A percentile compares a stretch with the other conserved stretches of the same genome.
These are phyloP conservation scores for Trametes polyzona DNA, from an alignment of 1,284 basidiomycete genomes.

Conservation along the genomic window DNA sequence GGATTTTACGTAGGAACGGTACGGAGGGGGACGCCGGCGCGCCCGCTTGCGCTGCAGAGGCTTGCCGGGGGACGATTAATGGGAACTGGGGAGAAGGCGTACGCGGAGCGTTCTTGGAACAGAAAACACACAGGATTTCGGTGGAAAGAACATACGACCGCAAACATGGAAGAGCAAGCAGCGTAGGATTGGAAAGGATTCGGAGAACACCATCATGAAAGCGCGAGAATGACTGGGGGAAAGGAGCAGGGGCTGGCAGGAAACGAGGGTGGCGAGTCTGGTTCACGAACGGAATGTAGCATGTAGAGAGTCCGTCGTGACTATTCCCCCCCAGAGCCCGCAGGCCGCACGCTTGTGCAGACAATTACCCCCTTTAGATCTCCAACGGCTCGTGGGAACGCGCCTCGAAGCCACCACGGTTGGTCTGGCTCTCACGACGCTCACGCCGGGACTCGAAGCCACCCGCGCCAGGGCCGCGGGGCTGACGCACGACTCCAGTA, in stretches of 20 bases:
- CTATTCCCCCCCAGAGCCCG: conserved; percentile 17
- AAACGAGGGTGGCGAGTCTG: conserved; percentile 32
- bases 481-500: conserved; percentile 74
- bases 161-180: conserved; percentile 13
- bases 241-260: not conserved
- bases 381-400: conserved; percentile 83
- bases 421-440: conserved; percentile 58
- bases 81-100: not conserved
- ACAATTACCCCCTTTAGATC: conserved; percentile 57
- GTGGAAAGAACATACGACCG: conserved; percentile 13
- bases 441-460: conserved; percentile 74
- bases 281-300: conserved; percentile 23
- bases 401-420: conserved; percentile 68
- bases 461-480: conserved; percentile 73
- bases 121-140: conserved; percentile 8
- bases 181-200: conserved; percentile 14
- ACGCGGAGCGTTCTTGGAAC: conserved; percentile 18
- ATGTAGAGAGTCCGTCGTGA: conserved; percentile 17
- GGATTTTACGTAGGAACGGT: conserved; percentile 16
- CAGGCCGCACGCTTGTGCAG: conserved; percentile 7
- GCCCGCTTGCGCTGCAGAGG: conserved; percentile 36
- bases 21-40: conserved; percentile 1
- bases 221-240: not conserved
- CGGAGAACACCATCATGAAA: conserved; percentile 12
- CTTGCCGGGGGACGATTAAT: conserved; percentile 21